Base-by-base conservation (phyloP, 2,329 filamentous ascomycete genomes). In the Clarireedia monteithiana region DNA sequence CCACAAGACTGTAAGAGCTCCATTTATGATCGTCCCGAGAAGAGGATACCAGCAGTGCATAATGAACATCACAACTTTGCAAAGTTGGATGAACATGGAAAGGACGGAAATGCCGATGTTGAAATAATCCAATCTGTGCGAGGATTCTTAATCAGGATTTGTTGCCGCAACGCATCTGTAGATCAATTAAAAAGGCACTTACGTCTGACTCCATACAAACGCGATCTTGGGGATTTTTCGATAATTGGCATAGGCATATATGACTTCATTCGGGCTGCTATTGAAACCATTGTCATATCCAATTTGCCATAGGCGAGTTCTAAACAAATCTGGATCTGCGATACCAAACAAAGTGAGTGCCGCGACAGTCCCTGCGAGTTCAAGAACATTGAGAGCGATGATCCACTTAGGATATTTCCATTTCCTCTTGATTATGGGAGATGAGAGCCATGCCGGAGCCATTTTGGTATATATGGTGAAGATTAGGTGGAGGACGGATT, bases 41-140 rank as follows among this genome's bases (percentile, higher is more conserved):
- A 88, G 68, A 5, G 88, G 88, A 62, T 77, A 82, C 77, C 83
- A 89, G 65, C 85, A 73, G 68, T 85, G 82, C 77, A 91, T 82
- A 65, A 89, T 82, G 72, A 81, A 84, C 65, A 81, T 77, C 59
- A 86, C 81, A 60, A 81, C 76, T 74, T 90, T 91, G 69, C 78
- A 75, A 46, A 91, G 78, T 59, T 89, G 79, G 68, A 90, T 77
- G 74, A 92, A 92, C 69, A 88, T 85, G 57, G 83, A 84, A 53
- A 90, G 75, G 62, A 92, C 80, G 39, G 86, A 86, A 63, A 91
- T 85, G 67, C 85, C 85, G 63, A 91, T 82, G 66, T 91, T 90
- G 73, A 81, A 89, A 63, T 85, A 77, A 48, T 88, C 90, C 60
- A 89, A 75, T 55, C 88, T 91, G 66, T 47, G 39, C n/a, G n/a